Evolutionary conservation across 2,329 filamentous ascomycete genomes (phyloP).

Genomic region (Westerdykella ornata): DNA sequence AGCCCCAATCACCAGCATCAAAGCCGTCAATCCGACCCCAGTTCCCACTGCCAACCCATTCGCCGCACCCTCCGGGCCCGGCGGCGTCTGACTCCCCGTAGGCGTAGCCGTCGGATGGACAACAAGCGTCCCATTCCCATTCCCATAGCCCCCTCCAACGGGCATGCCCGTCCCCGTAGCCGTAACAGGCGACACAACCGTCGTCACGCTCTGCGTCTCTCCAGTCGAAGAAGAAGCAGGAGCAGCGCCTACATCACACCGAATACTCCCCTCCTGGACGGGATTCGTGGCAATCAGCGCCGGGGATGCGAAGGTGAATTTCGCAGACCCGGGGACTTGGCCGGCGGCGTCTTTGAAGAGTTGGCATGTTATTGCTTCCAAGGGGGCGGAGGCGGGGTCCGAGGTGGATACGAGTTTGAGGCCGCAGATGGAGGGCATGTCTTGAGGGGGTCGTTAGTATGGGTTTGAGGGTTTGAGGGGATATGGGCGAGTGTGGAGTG

Average conservation of each 20-base stretch:
- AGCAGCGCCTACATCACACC: conserved; percentile 7
- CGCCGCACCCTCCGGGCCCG: not conserved
- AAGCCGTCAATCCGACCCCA: not conserved
- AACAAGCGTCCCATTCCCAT: not conserved
- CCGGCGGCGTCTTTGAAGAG: conserved; percentile 21
- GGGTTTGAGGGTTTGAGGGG: not conserved
- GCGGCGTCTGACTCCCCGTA: not conserved
- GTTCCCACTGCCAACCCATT: not conserved
- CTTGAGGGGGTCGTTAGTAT: conserved; percentile 3
- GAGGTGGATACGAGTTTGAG: conserved; percentile 14
- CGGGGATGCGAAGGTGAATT: conserved; percentile 13
- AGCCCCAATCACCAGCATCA: too few species aligned
- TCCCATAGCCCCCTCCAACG: not conserved
- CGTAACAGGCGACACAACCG: not conserved
- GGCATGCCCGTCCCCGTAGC: not conserved
- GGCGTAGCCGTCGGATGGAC: not conserved
- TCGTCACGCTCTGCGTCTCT: not conserved
- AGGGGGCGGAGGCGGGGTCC: conserved; percentile 9
- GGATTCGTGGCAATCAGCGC: conserved; percentile 24
- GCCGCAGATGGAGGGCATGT: conserved; percentile 21
- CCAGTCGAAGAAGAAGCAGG: not conserved
- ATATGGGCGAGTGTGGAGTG: not conserved
- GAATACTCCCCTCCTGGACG: conserved; percentile 13
- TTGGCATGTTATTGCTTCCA: conserved; percentile 15
- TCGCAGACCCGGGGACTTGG: conserved; percentile 12